Conservation (phyloP, 805 yeast species). For the Starmerella asiatica region DNA sequence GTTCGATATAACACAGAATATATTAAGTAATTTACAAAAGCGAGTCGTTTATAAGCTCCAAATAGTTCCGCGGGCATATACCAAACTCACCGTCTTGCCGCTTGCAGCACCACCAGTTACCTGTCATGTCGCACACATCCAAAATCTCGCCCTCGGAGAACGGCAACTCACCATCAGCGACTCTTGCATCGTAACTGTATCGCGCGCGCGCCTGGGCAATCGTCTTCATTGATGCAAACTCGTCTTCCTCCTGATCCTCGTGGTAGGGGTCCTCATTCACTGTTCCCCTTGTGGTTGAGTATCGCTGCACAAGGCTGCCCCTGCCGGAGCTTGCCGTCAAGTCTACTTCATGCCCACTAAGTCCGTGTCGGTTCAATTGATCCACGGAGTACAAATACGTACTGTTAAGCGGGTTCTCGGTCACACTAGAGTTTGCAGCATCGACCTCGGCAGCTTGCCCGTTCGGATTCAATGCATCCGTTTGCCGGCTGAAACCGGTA, state of each 20-base stretch:
- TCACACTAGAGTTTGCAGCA: not conserved
- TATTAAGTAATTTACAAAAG: not conserved
- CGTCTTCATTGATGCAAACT: slow-evolving; percentile 1
- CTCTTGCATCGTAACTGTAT: slow-evolving; percentile 77
- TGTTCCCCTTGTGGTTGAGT: slow-evolving; percentile 2
- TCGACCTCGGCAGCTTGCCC: not conserved
- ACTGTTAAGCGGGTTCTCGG: slow-evolving; percentile 23
- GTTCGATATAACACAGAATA: no score
- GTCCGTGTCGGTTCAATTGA: slow-evolving; percentile 16
- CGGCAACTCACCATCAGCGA: slow-evolving; percentile 83
- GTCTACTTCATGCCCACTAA: slow-evolving; percentile 11
- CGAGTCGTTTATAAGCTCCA: slow-evolving; percentile 37
- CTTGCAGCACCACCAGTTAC: slow-evolving; percentile 98
- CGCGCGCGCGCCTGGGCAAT: slow-evolving; percentile 59
- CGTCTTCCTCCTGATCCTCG: slow-evolving; percentile 3
- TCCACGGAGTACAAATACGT: slow-evolving; percentile 16
- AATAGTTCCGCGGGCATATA: slow-evolving; percentile 90
- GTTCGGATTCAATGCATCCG: not conserved
- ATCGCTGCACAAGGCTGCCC: not conserved
- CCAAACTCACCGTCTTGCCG: slow-evolving; percentile 85
- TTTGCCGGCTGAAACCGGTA: slow-evolving; percentile 3
- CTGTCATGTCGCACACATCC: slow-evolving; percentile 82
- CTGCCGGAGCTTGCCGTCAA: not conserved
- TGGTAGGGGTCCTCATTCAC: slow-evolving; percentile 47
- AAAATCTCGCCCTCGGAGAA: slow-evolving; percentile 84